phyloP scores from a whole-genome alignment of 306 rosid species.

The Parietaria judaica region DNA sequence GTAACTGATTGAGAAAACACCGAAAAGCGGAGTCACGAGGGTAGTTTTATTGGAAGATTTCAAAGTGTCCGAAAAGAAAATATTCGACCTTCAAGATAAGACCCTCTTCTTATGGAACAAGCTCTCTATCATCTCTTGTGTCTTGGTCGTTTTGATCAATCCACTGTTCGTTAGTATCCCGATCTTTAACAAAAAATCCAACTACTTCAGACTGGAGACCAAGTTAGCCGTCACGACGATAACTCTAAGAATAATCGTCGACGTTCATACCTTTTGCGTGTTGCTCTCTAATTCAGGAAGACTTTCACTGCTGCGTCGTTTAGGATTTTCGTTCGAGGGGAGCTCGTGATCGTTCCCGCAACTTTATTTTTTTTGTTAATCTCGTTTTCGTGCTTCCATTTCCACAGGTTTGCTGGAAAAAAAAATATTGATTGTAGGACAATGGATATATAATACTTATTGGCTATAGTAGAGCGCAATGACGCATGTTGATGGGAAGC shows the following conservation, averaged over 20 bases:
- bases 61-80: no score
- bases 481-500: neutral
- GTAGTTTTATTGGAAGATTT: no score
- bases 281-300: neutral
- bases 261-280: neutral
- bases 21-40: no score
- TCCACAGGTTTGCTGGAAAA: conserved; percentile 1
- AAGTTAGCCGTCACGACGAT: neutral
- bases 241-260: neutral
- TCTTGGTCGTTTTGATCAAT: neutral
- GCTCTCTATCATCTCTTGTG: neutral
- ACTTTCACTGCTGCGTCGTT: neutral
- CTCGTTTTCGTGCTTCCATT: neutral
- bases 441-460: neutral
- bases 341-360: neutral
- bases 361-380: neutral
- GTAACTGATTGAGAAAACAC: no score
- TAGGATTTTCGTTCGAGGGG: neutral
- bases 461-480: neutral
- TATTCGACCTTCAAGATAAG: no score
- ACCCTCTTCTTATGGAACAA: no score
- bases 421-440: no score
- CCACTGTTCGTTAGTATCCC: neutral
- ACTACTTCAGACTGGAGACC: neutral
- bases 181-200: neutral